These are phyloP conservation scores for Suhomyces pyralidae DNA, from an alignment of 805 yeast genomes.

Conservation along the genomic window DNA sequence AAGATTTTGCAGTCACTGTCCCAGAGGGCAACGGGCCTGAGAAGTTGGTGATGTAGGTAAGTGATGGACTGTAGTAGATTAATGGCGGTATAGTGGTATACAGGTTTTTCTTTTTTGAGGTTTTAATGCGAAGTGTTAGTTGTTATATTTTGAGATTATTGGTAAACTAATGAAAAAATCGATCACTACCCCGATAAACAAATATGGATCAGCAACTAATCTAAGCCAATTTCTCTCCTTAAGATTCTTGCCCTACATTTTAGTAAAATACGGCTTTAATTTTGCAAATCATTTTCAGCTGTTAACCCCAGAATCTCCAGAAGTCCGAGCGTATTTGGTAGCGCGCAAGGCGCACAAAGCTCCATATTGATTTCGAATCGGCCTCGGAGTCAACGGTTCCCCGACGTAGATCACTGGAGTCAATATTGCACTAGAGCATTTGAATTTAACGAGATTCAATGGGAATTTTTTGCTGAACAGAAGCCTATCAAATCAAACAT, in stretches of 20 bases:
- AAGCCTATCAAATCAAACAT: background rate
- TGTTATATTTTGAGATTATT: too few species aligned
- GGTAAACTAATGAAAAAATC: too few species aligned
- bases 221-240: background rate
- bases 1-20: background rate
- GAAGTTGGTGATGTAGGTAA: too few species aligned
- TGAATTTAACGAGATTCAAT: background rate
- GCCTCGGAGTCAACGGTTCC: background rate
- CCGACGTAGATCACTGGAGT: background rate
- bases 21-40: background rate
- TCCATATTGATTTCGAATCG: background rate
- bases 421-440: background rate
- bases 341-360: background rate
- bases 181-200: too few species aligned
- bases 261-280: too few species aligned
- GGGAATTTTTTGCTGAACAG: background rate
- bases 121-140: background rate
- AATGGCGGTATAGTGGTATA: background rate
- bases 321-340: background rate
- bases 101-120: too few species aligned
- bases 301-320: background rate
- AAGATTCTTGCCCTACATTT: background rate
- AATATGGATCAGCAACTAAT: too few species aligned
- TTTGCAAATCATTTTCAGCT: too few species aligned
- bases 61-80: too few species aligned